Base-by-base conservation (phyloP, 805 yeast genomes). In the Peterozyma toletana region DNA sequence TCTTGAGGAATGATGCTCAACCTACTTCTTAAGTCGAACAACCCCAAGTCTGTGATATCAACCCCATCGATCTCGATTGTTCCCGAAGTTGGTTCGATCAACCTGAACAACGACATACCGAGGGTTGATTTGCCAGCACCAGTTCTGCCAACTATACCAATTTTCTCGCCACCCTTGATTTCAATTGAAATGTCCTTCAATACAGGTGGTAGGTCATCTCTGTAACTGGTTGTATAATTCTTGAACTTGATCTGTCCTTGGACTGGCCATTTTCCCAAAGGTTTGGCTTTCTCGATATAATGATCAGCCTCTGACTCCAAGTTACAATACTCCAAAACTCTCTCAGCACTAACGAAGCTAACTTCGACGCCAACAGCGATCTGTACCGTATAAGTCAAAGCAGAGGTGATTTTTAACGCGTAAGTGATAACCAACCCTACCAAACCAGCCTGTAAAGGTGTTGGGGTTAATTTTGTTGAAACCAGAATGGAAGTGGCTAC, bases 251-350 rank as follows among this genome's bases (percentile, higher is more conserved):
- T 66, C 0, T 58, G 51, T 27, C 87, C 87, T 11, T 66, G 43
- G 3, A 54, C 46, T 7, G 87, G 88, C 86, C 88, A 81, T 9
- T 57, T 52, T 11, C 49, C 48, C 4, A 66, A 60, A 1, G 83
- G 80, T 1, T 39, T 38, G 42, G 73, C 64, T 37, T 69, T 74
- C 47, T 78, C 80, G 42, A 84, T 67, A 17, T 80, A 59, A 44
- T 71, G 79, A 1, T 93, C 83, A 5, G 93, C 96, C 66, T 91
- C 99, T 15, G 89, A 73, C 31, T 68, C 65, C 48, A 93, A 68
- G n/a, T 67, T 62, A 33, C 95, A 77, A 62, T 90, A 91, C 62
- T 91, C 99, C 64, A 86, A 72, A 42, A 91, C 81, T 66, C 99
- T 81, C 68, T 91, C 99, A 38, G 93, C 97, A 15, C 96, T 86